phyloP scores from a whole-genome alignment of 2,329 filamentous ascomycete species.

The Paraphoma sp. region DNA sequence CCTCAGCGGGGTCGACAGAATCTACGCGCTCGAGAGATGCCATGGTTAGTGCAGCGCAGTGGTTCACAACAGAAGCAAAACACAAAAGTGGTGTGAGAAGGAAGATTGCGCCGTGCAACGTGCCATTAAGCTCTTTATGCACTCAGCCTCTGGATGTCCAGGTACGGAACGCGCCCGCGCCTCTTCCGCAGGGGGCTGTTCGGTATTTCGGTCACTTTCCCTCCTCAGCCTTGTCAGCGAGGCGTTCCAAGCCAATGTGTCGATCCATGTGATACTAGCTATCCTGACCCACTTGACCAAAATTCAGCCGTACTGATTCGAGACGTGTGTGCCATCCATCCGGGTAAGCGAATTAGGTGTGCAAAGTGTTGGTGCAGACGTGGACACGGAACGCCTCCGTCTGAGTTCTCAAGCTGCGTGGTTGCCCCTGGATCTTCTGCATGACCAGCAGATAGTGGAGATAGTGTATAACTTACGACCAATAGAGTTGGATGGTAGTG shows the following conservation, averaged over 20 bases:
- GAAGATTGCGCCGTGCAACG: background rate
- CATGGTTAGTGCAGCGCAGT: constrained; percentile 10
- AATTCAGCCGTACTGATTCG: background rate
- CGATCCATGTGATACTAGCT: background rate
- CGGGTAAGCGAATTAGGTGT: background rate
- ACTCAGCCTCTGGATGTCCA: background rate
- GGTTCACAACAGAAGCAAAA: background rate
- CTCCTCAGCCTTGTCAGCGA: too few relatives aligned
- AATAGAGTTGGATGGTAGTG: background rate
- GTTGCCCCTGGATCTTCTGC: background rate
- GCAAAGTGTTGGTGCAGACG: background rate
- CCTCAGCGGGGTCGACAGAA: constrained; percentile 21
- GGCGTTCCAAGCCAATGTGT: too few relatives aligned
- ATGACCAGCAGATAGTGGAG: background rate
- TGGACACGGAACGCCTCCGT: background rate
- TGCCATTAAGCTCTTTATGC: constrained; percentile 7
- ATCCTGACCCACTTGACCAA: background rate
- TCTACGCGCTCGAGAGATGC: constrained; percentile 22
- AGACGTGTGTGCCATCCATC: background rate
- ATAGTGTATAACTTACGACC: background rate
- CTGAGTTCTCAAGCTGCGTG: background rate
- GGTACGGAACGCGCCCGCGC: constrained; percentile 13
- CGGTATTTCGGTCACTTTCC: background rate
- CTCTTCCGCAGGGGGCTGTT: constrained; percentile 4
- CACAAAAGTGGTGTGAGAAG: background rate